These are phyloP conservation scores for Coemansia sp. DNA, from an alignment of 192 early-diverging fungal species.

Conservation along the genomic window DNA sequence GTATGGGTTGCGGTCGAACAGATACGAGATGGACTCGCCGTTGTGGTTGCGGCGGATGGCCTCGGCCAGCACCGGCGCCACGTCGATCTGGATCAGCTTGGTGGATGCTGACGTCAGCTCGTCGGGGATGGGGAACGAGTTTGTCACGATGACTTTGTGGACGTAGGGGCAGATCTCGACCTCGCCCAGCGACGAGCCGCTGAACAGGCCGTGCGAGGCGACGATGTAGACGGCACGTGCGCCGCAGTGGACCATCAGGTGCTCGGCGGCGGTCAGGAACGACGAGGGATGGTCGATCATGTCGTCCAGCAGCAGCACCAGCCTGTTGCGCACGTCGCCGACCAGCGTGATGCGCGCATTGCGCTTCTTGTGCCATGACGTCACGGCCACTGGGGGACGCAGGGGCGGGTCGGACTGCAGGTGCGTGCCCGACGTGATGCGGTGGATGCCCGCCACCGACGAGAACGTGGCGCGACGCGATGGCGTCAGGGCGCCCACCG, in stretches of 20 bases:
- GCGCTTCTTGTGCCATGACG: constrained; percentile 57
- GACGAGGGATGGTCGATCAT: constrained; percentile 88
- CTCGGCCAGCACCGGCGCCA: constrained; percentile 88
- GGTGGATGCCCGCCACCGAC: constrained; percentile 25
- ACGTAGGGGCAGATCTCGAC: constrained; percentile 80
- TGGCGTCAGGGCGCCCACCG: constrained; percentile 13
- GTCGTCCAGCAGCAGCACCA: constrained; percentile 94
- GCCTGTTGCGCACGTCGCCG: constrained; percentile 83
- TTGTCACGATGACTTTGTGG: constrained; percentile 83
- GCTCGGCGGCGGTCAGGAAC: constrained; percentile 90
- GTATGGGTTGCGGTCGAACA: constrained; percentile 65
- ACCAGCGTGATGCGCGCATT: constrained; percentile 79
- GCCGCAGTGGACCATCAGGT: constrained; percentile 79
- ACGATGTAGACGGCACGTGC: constrained; percentile 85
- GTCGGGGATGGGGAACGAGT: constrained; percentile 78
- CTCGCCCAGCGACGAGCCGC: constrained; percentile 78
- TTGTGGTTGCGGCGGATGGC: constrained; percentile 93
- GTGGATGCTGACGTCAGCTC: constrained; percentile 67
- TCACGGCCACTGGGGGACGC: constrained; percentile 50
- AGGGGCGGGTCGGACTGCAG: constrained; percentile 52
- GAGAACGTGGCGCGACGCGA: constrained; percentile 15
- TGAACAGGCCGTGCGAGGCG: constrained; percentile 93
- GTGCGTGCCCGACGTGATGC: constrained; percentile 54
- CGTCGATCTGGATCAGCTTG: constrained; percentile 85
- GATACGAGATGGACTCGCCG: constrained; percentile 88